A percentile compares a stretch with the other conserved stretches of the same genome.
Evolutionary conservation across 2,329 filamentous ascomycete species (phyloP).

Genomic region (Neonectria faginata): DNA sequence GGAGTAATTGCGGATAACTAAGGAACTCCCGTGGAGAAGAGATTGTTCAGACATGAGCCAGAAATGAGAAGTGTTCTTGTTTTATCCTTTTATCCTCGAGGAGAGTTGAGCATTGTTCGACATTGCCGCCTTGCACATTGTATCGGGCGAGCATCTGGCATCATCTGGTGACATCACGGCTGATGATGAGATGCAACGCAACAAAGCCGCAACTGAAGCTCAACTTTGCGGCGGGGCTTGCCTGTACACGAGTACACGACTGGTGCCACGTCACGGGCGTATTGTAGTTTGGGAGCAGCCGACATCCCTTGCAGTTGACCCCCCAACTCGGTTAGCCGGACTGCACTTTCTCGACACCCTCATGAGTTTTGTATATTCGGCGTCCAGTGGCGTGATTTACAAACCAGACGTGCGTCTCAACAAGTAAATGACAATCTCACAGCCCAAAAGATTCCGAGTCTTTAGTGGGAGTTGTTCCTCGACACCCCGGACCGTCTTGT

Average conservation of each 20-base stretch:
- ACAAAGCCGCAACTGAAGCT: background rate
- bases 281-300: slow-evolving; percentile 4
- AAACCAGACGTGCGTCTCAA: background rate
- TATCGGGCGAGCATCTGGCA: background rate
- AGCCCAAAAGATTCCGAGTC: background rate
- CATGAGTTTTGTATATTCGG: background rate
- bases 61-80: background rate
- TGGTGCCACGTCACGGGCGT: background rate
- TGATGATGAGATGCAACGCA: background rate
- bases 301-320: background rate
- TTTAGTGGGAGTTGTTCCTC: background rate
- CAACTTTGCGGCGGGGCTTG: background rate
- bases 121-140: background rate
- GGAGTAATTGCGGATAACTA: background rate
- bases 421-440: background rate
- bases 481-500: background rate
- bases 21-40: background rate
- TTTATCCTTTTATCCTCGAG: background rate
- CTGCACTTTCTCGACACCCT: slow-evolving; percentile 8
- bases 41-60: background rate
- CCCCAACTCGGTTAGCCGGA: background rate
- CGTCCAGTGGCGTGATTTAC: background rate
- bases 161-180: background rate
- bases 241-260: background rate
- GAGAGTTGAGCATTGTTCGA: background rate